Conservation (phyloP, 73 alveolate species). For the Paramecium biaurelia region DNA sequence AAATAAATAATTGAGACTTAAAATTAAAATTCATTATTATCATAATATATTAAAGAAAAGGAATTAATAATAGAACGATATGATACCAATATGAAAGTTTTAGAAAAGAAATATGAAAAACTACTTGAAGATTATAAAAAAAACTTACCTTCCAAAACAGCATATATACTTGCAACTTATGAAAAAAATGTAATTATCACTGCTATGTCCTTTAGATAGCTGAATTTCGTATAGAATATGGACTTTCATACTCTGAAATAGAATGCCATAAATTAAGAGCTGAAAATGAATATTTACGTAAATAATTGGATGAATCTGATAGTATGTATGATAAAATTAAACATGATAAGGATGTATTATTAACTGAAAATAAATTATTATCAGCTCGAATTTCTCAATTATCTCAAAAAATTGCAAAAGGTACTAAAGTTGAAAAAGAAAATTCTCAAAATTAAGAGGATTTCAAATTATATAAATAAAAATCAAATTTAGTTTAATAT, state of each 20-base stretch:
- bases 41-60: not conserved
- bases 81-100: not conserved
- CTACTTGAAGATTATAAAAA: not conserved
- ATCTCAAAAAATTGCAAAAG: not conserved
- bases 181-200: not conserved
- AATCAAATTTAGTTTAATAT: not conserved
- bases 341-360: not conserved
- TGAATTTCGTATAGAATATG: not conserved
- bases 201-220: not conserved
- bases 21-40: not conserved
- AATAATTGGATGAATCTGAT: not conserved
- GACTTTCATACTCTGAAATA: not conserved
- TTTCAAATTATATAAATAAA: not conserved
- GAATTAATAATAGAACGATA: not conserved
- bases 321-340: conserved; percentile 11
- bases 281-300: not conserved
- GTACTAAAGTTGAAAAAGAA: not conserved
- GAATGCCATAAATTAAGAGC: not conserved
- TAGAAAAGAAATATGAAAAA: not conserved
- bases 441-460: not conserved
- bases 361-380: not conserved
- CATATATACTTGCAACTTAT: not conserved
- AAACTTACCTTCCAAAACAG: not conserved
- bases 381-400: not conserved
- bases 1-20: not conserved